phyloP scores from a whole-genome alignment of 495 filamentous ascomycete species.

The Trypethelium eluteriae region DNA sequence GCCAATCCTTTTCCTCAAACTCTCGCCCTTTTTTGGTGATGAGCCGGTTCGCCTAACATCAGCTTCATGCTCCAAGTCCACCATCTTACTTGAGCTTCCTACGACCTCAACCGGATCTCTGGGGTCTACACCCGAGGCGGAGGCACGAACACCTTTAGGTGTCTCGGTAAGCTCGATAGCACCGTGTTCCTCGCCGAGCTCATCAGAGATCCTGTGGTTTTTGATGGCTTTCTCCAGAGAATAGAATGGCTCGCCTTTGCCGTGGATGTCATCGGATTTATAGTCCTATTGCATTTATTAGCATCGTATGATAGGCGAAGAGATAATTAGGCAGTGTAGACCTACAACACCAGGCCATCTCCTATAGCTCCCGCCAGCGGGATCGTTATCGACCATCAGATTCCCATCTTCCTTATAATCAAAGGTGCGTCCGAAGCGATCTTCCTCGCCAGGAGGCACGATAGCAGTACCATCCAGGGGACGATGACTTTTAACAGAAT shows the following conservation, averaged over 20 bases:
- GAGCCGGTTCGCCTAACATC: conserved; percentile 4
- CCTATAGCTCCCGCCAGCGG: conserved; percentile 54
- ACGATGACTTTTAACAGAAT: conserved; percentile 65
- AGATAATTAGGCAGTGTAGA: conserved; percentile 17
- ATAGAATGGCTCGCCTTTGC: conserved; percentile 71
- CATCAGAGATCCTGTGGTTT: conserved; percentile 38
- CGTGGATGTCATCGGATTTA: conserved; percentile 62
- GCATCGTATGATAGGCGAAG: neutral
- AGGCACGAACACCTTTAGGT: neutral
- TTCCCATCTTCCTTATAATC: conserved; percentile 80
- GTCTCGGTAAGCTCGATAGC: conserved; percentile 18
- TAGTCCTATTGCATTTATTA: conserved; percentile 48
- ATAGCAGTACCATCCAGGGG: conserved; percentile 78
- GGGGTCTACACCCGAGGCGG: conserved; percentile 15
- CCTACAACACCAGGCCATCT: conserved; percentile 61
- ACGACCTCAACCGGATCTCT: conserved; percentile 24
- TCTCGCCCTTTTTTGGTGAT: conserved; percentile 8
- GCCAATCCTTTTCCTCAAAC: conserved; percentile 29
- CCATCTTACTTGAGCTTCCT: conserved; percentile 24
- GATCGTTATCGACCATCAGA: conserved; percentile 62
- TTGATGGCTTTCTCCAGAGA: conserved; percentile 58
- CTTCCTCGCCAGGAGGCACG: conserved; percentile 62
- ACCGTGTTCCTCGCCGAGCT: conserved; percentile 24
- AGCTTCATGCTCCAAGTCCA: conserved; percentile 20
- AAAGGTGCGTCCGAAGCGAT: conserved; percentile 59